Conservation (phyloP, 345 rosid genomes). For the Acer negundo region DNA sequence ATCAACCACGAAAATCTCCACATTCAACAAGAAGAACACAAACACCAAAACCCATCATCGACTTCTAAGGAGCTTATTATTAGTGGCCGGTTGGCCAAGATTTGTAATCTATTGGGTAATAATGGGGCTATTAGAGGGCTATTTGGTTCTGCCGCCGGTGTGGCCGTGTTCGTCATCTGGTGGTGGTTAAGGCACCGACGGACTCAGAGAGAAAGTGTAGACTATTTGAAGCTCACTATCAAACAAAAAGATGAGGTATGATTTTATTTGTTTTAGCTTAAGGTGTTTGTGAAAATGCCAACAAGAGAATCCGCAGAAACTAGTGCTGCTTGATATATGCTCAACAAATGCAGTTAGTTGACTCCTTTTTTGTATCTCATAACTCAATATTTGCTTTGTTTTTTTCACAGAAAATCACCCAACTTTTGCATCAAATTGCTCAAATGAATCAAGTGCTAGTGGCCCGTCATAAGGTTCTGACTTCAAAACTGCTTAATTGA, state of each 20-base stretch:
- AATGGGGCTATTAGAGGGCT: neutral
- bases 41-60: slow-evolving; percentile 8
- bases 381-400: neutral
- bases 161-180: slow-evolving; percentile 31
- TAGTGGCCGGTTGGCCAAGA: slow-evolving; percentile 39
- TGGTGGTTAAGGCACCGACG: slow-evolving; percentile 45
- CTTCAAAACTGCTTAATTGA: slow-evolving; percentile 31
- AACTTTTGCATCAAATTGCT: slow-evolving; percentile 57
- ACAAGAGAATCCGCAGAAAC: neutral
- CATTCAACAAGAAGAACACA: slow-evolving; percentile 8
- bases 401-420: slow-evolving; percentile 45
- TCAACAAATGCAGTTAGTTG: no score
- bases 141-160: slow-evolving; percentile 22
- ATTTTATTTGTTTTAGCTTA: neutral
- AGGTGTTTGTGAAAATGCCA: slow-evolving; percentile 31
- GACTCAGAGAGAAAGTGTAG: slow-evolving; percentile 20
- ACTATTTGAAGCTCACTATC: slow-evolving; percentile 32
- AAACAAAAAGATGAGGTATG: slow-evolving; percentile 53
- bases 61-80: neutral
- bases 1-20: slow-evolving; percentile 54
- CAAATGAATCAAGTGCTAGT: slow-evolving; percentile 56
- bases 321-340: no score
- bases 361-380: neutral
- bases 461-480: slow-evolving; percentile 43
- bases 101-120: slow-evolving; percentile 11